A percentile compares a stretch with the other conserved stretches of the same genome.
Evolutionary conservation across 2,329 filamentous ascomycete species (phyloP).

Genomic region (Orbilia brochopaga): DNA sequence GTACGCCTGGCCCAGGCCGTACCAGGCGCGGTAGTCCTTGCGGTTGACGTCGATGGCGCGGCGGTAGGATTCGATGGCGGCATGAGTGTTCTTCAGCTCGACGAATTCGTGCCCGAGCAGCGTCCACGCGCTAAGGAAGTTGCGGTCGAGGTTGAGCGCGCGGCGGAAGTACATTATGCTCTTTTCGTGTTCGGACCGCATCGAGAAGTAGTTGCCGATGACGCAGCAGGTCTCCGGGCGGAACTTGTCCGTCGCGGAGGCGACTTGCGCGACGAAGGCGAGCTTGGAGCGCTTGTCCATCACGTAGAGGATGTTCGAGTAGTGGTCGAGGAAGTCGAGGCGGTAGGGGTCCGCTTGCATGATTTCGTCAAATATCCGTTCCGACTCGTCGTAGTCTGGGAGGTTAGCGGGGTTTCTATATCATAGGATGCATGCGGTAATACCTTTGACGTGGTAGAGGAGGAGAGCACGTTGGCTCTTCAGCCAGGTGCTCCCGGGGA

Average conservation of each 20-base stretch:
- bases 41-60: conserved; percentile 91
- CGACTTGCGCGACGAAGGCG: conserved; percentile 88
- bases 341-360: conserved; percentile 70
- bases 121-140: conserved; percentile 94
- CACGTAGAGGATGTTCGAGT: conserved; percentile 96
- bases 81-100: conserved; percentile 97
- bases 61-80: conserved; percentile 94
- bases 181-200: conserved; percentile 94
- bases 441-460: conserved; percentile 80
- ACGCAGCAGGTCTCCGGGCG: conserved; percentile 96
- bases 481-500: conserved; percentile 85
- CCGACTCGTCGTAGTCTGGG: conserved; percentile 68
- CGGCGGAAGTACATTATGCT: conserved; percentile 97
- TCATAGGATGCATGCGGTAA: background rate
- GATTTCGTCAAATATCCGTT: conserved; percentile 71
- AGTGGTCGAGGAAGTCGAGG: conserved; percentile 90
- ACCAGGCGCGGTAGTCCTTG: conserved; percentile 97
- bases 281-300: conserved; percentile 86
- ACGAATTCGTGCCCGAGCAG: conserved; percentile 99
- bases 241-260: conserved; percentile 91
- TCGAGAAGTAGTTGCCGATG: conserved; percentile 94
- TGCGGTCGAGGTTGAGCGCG: conserved; percentile 85
- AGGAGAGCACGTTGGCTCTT: conserved; percentile 87
- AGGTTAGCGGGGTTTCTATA: conserved; percentile 32
- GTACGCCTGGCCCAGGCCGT: conserved; percentile 94